Percentiles rank a stretch among this genome's conserved stretches.
Conservation (phyloP, 331 rosid species). For the Acacia pycnantha region DNA sequence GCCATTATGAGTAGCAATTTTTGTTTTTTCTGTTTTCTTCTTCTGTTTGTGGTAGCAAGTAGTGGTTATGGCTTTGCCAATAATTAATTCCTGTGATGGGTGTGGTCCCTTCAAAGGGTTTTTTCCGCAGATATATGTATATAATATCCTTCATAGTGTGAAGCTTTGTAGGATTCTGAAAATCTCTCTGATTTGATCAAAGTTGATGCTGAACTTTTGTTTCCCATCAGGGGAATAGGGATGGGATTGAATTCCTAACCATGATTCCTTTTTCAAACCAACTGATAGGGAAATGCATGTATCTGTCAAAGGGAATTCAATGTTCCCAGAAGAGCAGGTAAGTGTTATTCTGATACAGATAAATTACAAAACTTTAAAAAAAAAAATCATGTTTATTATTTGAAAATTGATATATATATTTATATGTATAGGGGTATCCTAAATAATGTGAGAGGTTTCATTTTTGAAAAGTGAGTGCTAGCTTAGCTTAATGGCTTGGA, state of each 20-base stretch:
- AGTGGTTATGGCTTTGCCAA: conserved; percentile 28
- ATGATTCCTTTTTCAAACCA: conserved; percentile 35
- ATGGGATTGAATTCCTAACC: conserved; percentile 49
- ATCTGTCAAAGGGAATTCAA: conserved; percentile 36
- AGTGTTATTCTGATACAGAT: neutral
- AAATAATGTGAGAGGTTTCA: neutral
- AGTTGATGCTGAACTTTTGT: conserved; percentile 34
- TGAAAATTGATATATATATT: neutral
- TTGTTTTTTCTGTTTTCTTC: neutral
- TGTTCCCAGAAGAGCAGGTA: neutral
- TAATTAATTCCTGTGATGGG: conserved; percentile 3
- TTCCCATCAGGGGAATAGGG: conserved; percentile 40
- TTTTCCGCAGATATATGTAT: neutral
- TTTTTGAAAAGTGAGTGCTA: neutral
- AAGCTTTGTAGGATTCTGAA: conserved; percentile 25
- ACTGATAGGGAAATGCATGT: conserved; percentile 37
- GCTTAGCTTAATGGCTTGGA: neutral
- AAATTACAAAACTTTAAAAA: neutral
- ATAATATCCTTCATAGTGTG: conserved; percentile 18
- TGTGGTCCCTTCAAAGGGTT: conserved; percentile 37
- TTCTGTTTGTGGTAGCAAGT: conserved; percentile 12
- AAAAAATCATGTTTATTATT: neutral
- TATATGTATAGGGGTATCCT: neutral
- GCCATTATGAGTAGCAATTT: neutral
- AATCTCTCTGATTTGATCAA: conserved; percentile 29